phyloP scores from a whole-genome alignment of 176 grass and related monocot species.

The Thinopyrum elongatum region DNA sequence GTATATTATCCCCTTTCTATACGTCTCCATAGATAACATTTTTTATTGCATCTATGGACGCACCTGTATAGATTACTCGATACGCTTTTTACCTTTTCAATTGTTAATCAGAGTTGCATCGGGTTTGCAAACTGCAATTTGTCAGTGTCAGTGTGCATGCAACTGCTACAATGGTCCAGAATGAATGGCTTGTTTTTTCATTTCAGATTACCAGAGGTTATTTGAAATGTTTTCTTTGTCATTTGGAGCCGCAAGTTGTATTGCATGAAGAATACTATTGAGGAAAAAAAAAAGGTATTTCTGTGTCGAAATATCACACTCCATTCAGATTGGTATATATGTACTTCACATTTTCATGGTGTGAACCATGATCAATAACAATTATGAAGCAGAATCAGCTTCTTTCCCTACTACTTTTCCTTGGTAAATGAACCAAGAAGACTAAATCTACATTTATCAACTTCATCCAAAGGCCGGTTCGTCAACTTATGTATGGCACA shows the following conservation, averaged over 20 bases:
- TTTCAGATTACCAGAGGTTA: conserved; percentile 15
- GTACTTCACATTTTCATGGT: conserved; percentile 27
- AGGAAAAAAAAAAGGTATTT: neutral
- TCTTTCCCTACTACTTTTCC: neutral
- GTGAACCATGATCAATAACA: conserved; percentile 2
- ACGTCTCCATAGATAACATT: neutral
- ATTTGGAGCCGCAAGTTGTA: neutral
- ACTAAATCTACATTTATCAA: conserved; percentile 23
- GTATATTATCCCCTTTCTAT: neutral
- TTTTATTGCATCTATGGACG: neutral
- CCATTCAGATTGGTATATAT: conserved; percentile 28
- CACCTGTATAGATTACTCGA: neutral
- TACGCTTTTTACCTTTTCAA: neutral
- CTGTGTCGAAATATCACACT: neutral
- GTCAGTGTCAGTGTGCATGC: neutral
- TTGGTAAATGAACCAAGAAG: conserved; percentile 18
- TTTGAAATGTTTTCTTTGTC: neutral
- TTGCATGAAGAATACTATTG: neutral
- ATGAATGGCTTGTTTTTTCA: neutral
- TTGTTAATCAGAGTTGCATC: conserved; percentile 1
- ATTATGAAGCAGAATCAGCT: conserved; percentile 15
- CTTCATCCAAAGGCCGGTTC: neutral
- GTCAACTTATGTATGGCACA: conserved; percentile 3
- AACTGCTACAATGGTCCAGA: neutral
- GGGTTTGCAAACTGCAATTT: neutral